Base-by-base conservation (phyloP, 768 basidiomycete species). In the Basidioascus undulatus region DNA sequence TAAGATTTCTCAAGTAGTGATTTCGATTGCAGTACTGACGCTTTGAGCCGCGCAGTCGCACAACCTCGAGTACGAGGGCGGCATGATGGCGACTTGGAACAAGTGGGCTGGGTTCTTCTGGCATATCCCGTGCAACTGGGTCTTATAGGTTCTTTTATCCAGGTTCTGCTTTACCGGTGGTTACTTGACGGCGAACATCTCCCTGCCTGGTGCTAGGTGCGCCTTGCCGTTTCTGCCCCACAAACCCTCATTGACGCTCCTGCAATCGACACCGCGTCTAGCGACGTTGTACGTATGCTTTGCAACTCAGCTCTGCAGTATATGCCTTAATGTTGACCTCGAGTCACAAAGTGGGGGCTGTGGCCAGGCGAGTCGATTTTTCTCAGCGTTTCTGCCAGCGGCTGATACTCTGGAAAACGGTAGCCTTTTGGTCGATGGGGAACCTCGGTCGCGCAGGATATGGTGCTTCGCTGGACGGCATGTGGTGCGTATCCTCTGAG, bases 31-130 rank as follows among this genome's bases (percentile, higher is more conserved):
- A 58, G 21, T 55, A 67, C 54, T 77, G 69, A 53, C 46, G 18
- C 74, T 64, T n/a, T n/a, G n/a, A n/a, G n/a, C n/a, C n/a, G n/a
- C n/a, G n/a, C n/a, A n/a, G n/a, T n/a, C n/a, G 43, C 75, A 92
- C 53, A 68, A 80, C 50, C 65, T 96, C 44, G 79, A 86, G 56
- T 96, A 79, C 55, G 49, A 72, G 60, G 72, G 57, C 42, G 83
- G 76, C 64, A 59, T 53, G 71, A 60, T 86, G 9, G 72, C 76
- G 49, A 68, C 73, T 10, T 92, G 87, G 86, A 89, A 92, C 60
- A 82, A 92, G 58, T 32, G 30, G n/a, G 30, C n/a, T 32, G n/a
- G n/a, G n/a, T n/a, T n/a, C n/a, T n/a, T n/a, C n/a, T n/a, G n/a
- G n/a, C n/a, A n/a, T n/a, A n/a, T 10, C 15, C 16, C 10, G 1